Evolutionary conservation across 1,139 yeast species (phyloP).

Genomic region (Candida mesenterica): DNA sequence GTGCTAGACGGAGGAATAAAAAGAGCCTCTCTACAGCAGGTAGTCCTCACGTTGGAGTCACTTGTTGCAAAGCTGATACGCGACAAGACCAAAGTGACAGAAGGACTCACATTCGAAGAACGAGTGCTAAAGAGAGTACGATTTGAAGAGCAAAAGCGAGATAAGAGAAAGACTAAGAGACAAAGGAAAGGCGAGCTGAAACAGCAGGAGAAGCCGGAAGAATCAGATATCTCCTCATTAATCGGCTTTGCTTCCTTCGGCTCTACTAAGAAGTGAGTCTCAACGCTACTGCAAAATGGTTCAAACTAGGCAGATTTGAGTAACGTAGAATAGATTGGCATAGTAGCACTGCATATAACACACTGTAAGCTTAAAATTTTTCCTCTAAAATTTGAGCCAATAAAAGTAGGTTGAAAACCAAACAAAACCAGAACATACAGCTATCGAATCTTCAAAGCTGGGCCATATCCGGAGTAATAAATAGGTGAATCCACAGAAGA

Average conservation of each 20-base stretch:
- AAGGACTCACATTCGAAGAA: constrained; percentile 28
- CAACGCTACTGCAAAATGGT: too few relatives aligned
- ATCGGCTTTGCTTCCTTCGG: constrained; percentile 67
- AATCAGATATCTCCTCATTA: constrained; percentile 31
- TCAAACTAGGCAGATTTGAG: too few relatives aligned
- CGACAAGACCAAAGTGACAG: constrained; percentile 10
- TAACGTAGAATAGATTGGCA: too few relatives aligned
- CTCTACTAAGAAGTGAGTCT: constrained; percentile 21
- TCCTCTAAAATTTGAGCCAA: constrained; percentile 8
- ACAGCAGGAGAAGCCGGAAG: constrained; percentile 11
- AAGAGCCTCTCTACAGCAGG: constrained; percentile 33
- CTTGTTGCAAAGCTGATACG: constrained; percentile 28
- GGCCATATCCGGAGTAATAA: too few relatives aligned
- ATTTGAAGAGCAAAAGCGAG: constrained; percentile 39
- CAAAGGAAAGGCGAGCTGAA: constrained; percentile 15
- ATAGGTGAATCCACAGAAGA: too few relatives aligned
- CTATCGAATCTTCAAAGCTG: too few relatives aligned
- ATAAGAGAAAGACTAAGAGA: constrained; percentile 24
- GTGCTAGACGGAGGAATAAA: constrained; percentile 32
- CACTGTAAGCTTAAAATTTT: neutral
- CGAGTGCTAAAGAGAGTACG: constrained; percentile 42
- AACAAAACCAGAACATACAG: neutral
- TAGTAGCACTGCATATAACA: too few relatives aligned
- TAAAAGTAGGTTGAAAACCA: constrained; percentile 10
- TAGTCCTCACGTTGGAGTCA: constrained; percentile 31